phyloP scores from a whole-genome alignment of 306 rosid genomes.

The Fagus crenata region DNA sequence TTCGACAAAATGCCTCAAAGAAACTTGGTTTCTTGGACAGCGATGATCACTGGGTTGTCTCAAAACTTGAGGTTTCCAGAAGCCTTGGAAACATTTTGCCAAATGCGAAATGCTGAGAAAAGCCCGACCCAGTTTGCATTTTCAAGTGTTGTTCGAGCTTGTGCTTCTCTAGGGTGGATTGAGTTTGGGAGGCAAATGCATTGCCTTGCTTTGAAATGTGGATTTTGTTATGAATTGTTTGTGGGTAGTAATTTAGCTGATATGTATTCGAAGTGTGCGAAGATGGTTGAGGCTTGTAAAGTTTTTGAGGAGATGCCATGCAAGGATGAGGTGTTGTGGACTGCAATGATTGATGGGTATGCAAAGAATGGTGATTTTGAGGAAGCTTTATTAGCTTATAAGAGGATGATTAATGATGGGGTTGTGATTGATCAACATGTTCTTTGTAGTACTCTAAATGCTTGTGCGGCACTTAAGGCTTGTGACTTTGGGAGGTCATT shows the following conservation, averaged over 20 bases:
- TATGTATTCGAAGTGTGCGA: conserved; percentile 55
- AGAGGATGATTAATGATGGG: conserved; percentile 46
- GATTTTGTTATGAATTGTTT: conserved; percentile 39
- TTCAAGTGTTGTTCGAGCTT: conserved; percentile 47
- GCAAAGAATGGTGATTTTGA: conserved; percentile 48
- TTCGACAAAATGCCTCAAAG: conserved; percentile 64
- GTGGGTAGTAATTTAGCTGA: conserved; percentile 61
- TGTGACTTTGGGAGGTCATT: conserved; percentile 43
- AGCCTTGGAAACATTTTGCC: conserved; percentile 39
- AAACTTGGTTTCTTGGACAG: conserved; percentile 86
- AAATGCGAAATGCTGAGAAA: conserved; percentile 42
- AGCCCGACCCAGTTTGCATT: conserved; percentile 46
- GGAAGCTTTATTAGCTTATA: conserved; percentile 44
- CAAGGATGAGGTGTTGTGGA: conserved; percentile 62
- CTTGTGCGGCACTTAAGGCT: conserved; percentile 44
- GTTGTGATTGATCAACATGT: conserved; percentile 48
- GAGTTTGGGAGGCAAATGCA: conserved; percentile 54
- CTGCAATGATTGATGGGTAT: conserved; percentile 59
- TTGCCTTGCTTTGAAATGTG: conserved; percentile 45
- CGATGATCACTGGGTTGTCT: conserved; percentile 63
- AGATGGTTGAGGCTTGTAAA: conserved; percentile 45
- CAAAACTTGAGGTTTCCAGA: conserved; percentile 44
- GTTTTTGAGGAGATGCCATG: conserved; percentile 52
- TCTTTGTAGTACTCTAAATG: conserved; percentile 45
- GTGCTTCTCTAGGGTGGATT: conserved; percentile 46